Evolutionary conservation across 1,284 basidiomycete species (phyloP).

Genomic region (Pterula multifida): DNA sequence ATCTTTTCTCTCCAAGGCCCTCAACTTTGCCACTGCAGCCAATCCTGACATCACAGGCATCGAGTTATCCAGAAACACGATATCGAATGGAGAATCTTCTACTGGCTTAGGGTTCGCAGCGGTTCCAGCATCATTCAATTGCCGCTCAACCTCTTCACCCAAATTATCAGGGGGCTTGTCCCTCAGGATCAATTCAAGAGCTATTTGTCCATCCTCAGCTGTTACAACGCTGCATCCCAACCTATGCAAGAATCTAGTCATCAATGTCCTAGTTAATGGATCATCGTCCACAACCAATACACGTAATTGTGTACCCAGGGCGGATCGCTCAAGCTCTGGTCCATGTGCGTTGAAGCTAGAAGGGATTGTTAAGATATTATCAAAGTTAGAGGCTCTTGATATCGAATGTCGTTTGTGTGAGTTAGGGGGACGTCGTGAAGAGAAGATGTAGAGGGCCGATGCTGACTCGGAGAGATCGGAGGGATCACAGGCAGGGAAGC

Average conservation of each 20-base stretch:
- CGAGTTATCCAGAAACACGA: constrained; percentile 71
- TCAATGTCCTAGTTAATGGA: constrained; percentile 67
- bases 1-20: constrained; percentile 41
- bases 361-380: no score
- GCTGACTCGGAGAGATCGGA: not conserved
- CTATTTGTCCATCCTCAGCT: constrained; percentile 83
- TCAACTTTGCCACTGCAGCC: constrained; percentile 41
- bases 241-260: constrained; percentile 73
- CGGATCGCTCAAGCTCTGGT: no score
- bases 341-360: no score
- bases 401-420: no score
- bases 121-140: not conserved
- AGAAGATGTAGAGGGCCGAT: not conserved
- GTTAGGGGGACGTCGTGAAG: not conserved
- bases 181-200: constrained; percentile 53
- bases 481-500: no score
- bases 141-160: not conserved
- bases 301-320: constrained; percentile 15
- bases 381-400: no score
- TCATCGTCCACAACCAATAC: constrained; percentile 76
- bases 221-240: constrained; percentile 68
- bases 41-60: constrained; percentile 65
- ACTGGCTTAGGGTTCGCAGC: not conserved
- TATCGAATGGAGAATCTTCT: not conserved
- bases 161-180: not conserved